Conservation (phyloP, 805 yeast genomes). For the Candida methanosorbosa region DNA sequence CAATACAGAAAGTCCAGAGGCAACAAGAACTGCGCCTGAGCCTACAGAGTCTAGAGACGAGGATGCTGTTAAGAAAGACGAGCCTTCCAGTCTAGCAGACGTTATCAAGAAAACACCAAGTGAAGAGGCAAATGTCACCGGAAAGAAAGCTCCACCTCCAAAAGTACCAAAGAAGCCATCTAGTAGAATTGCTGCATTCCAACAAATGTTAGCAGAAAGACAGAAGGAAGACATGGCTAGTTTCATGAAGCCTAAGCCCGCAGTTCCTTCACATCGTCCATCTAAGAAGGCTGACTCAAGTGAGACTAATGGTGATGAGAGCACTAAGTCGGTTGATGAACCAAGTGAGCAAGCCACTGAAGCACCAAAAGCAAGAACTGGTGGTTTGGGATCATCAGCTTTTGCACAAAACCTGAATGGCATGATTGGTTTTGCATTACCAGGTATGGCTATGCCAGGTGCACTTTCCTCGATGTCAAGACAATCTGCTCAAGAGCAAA, state of each 20-base stretch:
- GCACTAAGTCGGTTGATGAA: background rate
- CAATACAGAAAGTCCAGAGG: conserved; percentile 10
- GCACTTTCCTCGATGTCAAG: conserved; percentile 26
- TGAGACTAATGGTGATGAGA: conserved; percentile 2
- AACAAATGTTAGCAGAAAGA: conserved; percentile 56
- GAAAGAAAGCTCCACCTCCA: conserved; percentile 36
- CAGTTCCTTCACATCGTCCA: conserved; percentile 15
- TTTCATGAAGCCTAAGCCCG: conserved; percentile 11
- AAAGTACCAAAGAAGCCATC: conserved; percentile 73
- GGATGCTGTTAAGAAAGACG: background rate
- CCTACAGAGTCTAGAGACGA: background rate
- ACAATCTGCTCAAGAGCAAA: conserved; percentile 9
- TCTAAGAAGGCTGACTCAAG: conserved; percentile 1
- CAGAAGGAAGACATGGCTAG: conserved; percentile 29
- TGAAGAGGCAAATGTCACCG: background rate
- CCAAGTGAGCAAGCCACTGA: conserved; percentile 1
- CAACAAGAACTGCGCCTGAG: conserved; percentile 2
- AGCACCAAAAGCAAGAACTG: background rate
- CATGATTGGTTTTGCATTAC: conserved; percentile 40
- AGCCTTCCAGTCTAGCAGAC: background rate
- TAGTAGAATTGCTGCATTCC: conserved; percentile 73
- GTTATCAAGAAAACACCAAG: background rate
- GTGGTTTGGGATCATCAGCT: conserved; percentile 23
- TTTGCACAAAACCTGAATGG: conserved; percentile 57
- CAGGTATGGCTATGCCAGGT: conserved; percentile 50